These are phyloP conservation scores for Globisporangium carolinianum DNA, from an alignment of 352 stramenopile genomes.

Conservation along the genomic window DNA sequence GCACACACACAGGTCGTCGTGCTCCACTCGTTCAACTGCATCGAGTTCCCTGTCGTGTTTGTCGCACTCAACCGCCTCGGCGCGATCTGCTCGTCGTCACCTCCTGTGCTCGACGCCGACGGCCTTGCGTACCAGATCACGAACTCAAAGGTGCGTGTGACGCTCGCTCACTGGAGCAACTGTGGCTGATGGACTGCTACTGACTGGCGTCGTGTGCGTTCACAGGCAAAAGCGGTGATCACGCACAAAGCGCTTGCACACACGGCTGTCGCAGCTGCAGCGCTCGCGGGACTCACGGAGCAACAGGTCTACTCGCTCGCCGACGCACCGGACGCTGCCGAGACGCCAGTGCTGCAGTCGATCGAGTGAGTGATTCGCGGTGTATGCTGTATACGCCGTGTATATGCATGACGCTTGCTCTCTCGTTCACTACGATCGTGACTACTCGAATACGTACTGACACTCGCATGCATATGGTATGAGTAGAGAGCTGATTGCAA, in stretches of 20 bases:
- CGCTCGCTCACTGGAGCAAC: too few species aligned
- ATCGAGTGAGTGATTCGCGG: slow-evolving; percentile 19
- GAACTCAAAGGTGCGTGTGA: slow-evolving; percentile 18
- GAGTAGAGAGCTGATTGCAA: slow-evolving; percentile 21
- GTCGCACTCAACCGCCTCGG: slow-evolving; percentile 31
- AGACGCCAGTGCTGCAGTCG: slow-evolving; percentile 8
- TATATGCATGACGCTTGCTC: neutral
- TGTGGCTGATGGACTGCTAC: too few species aligned
- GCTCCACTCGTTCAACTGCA: slow-evolving; percentile 46
- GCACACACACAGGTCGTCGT: slow-evolving; percentile 23
- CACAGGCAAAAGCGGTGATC: slow-evolving; percentile 22
- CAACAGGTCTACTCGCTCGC: slow-evolving; percentile 28
- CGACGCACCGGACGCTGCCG: slow-evolving; percentile 1
- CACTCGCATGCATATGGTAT: neutral
- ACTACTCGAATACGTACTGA: neutral
- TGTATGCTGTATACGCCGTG: neutral
- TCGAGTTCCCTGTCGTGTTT: slow-evolving; percentile 44
- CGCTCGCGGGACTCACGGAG: slow-evolving; percentile 5
- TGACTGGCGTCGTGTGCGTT: too few species aligned
- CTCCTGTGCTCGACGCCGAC: slow-evolving; percentile 25
- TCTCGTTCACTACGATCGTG: slow-evolving; percentile 1
- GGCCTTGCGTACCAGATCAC: slow-evolving; percentile 33
- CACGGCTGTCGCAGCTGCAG: slow-evolving; percentile 19
- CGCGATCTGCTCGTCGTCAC: slow-evolving; percentile 32
- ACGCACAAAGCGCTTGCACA: slow-evolving; percentile 23